Conservation (phyloP, 345 rosid genomes). For the Murraya koenigii region DNA sequence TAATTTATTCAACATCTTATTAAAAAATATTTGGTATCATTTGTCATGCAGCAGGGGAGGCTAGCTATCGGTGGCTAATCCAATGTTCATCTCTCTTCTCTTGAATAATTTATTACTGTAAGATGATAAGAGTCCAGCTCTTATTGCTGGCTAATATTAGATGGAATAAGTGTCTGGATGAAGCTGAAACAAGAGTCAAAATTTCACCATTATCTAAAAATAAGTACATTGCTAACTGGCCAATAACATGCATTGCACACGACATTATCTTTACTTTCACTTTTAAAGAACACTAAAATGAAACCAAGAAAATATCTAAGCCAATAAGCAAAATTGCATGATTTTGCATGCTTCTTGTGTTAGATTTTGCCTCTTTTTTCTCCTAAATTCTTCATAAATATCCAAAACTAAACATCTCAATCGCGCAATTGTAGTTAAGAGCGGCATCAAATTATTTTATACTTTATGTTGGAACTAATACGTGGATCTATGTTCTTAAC, state of each 20-base stretch:
- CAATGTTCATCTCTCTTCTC: background rate
- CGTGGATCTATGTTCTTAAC: too few species aligned
- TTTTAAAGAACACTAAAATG: background rate
- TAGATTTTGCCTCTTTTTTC: slow-evolving; percentile 4
- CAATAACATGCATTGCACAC: background rate
- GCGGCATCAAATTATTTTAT: background rate
- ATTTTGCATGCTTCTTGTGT: background rate
- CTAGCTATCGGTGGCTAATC: too few species aligned
- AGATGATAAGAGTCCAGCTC: background rate
- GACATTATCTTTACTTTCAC: background rate
- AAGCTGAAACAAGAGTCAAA: slow-evolving; percentile 14
- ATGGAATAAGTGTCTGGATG: background rate
- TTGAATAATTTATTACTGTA: background rate
- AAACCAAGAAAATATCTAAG: background rate
- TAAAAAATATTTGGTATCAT: too few species aligned
- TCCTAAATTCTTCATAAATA: background rate
- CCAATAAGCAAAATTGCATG: background rate
- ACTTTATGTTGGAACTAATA: too few species aligned
- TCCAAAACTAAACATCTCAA: background rate
- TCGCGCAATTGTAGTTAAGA: background rate
- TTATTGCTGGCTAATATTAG: background rate
- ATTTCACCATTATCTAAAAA: slow-evolving; percentile 9
- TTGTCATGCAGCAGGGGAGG: background rate
- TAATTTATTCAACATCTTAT: background rate
- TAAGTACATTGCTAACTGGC: background rate